Evolutionary conservation across 768 basidiomycete species (phyloP).

Genomic region (Hydnomerulius pinastri): DNA sequence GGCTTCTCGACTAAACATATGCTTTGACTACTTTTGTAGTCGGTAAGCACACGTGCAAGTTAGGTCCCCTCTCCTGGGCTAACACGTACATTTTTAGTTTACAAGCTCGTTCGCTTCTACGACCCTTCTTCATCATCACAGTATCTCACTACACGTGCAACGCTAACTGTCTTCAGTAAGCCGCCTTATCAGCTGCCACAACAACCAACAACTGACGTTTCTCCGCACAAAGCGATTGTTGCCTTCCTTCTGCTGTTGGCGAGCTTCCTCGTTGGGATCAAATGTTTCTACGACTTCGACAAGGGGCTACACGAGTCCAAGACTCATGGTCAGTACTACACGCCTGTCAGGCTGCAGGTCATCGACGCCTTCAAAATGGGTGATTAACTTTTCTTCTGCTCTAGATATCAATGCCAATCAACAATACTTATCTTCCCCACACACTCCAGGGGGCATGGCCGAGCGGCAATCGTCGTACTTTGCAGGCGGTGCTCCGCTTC

Average conservation of each 20-base stretch:
- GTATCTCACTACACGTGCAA: constrained; percentile 76
- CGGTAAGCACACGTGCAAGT: constrained; percentile 18
- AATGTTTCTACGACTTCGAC: constrained; percentile 83
- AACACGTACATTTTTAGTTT: constrained; percentile 49
- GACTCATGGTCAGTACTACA: constrained; percentile 63
- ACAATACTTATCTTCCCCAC: constrained; percentile 41
- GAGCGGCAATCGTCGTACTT: constrained; percentile 50
- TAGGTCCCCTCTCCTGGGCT: not conserved
- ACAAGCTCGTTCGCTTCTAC: constrained; percentile 85
- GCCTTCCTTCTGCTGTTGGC: constrained; percentile 72
- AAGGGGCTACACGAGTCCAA: constrained; percentile 76
- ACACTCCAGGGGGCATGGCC: constrained; percentile 46
- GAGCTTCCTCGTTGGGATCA: constrained; percentile 76
- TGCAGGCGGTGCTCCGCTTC: constrained; percentile 51
- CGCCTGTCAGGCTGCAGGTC: constrained; percentile 30
- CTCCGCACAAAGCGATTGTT: constrained; percentile 55
- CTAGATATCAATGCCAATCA: constrained; percentile 52
- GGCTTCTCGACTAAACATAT: constrained; percentile 2
- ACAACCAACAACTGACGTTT: not conserved
- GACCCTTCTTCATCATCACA: constrained; percentile 51
- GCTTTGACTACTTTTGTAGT: constrained; percentile 20
- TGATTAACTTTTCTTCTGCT: constrained; percentile 33
- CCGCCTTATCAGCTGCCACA: constrained; percentile 8
- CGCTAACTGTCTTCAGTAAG: constrained; percentile 81
- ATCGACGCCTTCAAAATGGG: constrained; percentile 30